Evolutionary conservation across 169 alveolate species (phyloP).

Genomic region (Perkinsus olseni): DNA sequence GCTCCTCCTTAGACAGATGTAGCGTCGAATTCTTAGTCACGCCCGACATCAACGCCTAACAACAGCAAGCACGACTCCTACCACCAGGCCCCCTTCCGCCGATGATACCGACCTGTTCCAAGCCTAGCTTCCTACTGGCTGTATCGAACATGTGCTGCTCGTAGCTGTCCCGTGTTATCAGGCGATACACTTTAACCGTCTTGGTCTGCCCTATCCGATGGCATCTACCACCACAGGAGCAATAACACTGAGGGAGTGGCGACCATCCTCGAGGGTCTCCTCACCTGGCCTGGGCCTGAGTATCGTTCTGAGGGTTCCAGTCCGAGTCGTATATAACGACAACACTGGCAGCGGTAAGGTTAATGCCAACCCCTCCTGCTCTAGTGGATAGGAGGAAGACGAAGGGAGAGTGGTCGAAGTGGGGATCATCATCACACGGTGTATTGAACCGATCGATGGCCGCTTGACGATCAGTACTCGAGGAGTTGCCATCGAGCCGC

Average conservation of each 20-base stretch:
- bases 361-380: conserved; percentile 96
- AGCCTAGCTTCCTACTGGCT: conserved; percentile 92
- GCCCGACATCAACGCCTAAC: not conserved
- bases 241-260: too few relatives aligned
- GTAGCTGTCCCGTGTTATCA: conserved; percentile 89
- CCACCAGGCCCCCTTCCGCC: not conserved
- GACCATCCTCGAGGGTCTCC: too few relatives aligned
- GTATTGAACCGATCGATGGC: conserved; percentile 7
- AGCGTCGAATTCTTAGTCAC: not conserved
- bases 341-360: conserved; percentile 92
- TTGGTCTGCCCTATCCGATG: conserved; percentile 97
- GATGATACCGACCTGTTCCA: conserved; percentile 49
- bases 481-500: conserved; percentile 1
- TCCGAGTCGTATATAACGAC: conserved; percentile 95
- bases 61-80: not conserved
- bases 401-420: conserved; percentile 22
- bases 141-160: conserved; percentile 96
- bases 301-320: conserved; percentile 95
- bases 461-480: not conserved
- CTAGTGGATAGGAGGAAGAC: conserved; percentile 87
- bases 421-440: not conserved
- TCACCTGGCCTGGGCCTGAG: conserved; percentile 85
- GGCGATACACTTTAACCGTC: conserved; percentile 88
- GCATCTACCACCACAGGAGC: not conserved
- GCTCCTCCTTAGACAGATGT: not conserved